Base-by-base conservation (phyloP, 2,329 filamentous ascomycete genomes). In the Bisporella sp. region DNA sequence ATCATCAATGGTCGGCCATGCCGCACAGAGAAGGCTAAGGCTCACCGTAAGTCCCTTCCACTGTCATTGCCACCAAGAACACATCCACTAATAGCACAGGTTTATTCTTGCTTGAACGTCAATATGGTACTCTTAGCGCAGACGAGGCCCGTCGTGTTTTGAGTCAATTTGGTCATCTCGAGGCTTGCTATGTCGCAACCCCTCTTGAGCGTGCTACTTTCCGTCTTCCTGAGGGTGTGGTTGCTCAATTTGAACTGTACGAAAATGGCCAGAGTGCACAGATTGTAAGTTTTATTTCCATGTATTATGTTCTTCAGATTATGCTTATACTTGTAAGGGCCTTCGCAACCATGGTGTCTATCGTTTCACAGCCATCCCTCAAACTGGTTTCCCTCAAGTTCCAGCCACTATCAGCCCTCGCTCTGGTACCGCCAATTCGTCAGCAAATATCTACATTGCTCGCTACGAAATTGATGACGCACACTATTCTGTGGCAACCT, bases 21-120 rank as follows among this genome's bases (percentile, higher is more conserved):
- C 63, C 78, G 82, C 13, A 77, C 73, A 21, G 81, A 85, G 66
- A 76, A 72, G 64, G 78, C 78, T 21, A 76, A 76, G 55, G 80
- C 76, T 30, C 78, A 81, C 57, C 71, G 81, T 79, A 65, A 68
- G 76, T 66, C 44, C 13, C 31, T 29, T 3, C 28, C 9, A 31
- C 42, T 13, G 8, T 8, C 13, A 13, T 42, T 39, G 13, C 3
- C 13, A 9, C 4, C 13, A 12, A 12, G 8, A 42, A 8, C 6
- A 5, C 13, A 31, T 32, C 51, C 59, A 13, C 52, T 45, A 13
- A 31, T 45, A 21, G 21, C n/a, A 4, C 42, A 81, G 77, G 75
- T 5, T 68, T 69, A 4, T 81, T 75, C 55, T 65, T 76, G 11
- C 68, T 81, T 21, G 73, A 69, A 54, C 67, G 64, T 33, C 65